Base-by-base conservation (phyloP, 805 yeast species). In the Wickerhamiella shivajii region DNA sequence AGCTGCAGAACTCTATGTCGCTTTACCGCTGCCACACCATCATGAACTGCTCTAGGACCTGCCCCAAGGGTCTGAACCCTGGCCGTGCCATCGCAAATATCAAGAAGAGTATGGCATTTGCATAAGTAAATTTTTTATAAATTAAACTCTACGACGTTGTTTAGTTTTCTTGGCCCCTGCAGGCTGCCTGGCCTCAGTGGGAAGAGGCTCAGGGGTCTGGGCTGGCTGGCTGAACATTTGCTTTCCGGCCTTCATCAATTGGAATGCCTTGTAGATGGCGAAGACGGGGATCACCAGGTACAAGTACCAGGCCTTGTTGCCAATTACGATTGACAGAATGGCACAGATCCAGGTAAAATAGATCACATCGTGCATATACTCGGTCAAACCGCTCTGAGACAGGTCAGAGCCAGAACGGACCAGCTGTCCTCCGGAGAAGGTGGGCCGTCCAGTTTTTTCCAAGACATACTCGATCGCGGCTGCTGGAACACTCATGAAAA, bases 61-160 rank as follows among this genome's bases (percentile, higher is more conserved):
- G 98, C 68, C 98, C 98, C 49, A 78, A 90, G 75, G 96, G 95
- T 44, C 71, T 90, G 66, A 90, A 90, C 64, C 98, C 98, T 29
- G 98, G 97, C 64, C 67, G 57, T 51, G 97, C 98, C 39, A 90
- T 90, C 62, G 97, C 97, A 44, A 84, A 83, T 63, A 84, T 90
- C 61, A 90, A 90, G 71, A 85, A 83, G 67, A 74, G 74, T 54
- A 70, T 90, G 69, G 90, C 95, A 34, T 69, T 78, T 16, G 34
- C 34, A 9, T 31, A 31, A 31, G 18, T 31, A n/a, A n/a, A n/a
- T n/a, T n/a, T n/a, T n/a, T n/a, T n/a, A n/a, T n/a, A n/a, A n/a
- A n/a, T n/a, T n/a, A n/a, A n/a, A n/a, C n/a, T n/a, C n/a, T n/a
- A n/a, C n/a, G n/a, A n/a, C n/a, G n/a, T n/a, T n/a, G n/a, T n/a